These are phyloP conservation scores for Tephrocybe sp. DNA, from an alignment of 768 basidiomycete species.

Conservation along the genomic window DNA sequence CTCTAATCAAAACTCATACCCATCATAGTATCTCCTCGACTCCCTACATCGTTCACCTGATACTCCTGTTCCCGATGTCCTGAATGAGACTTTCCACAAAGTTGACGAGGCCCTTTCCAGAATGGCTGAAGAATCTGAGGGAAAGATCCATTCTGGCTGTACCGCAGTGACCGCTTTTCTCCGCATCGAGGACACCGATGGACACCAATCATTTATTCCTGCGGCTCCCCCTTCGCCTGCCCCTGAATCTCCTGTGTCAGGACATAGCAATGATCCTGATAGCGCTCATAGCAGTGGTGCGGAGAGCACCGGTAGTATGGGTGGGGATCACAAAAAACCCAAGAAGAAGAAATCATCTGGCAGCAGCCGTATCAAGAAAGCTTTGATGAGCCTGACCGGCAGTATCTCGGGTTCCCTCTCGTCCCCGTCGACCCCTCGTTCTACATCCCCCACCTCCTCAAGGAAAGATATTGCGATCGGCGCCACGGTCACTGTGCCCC, in stretches of 20 bases:
- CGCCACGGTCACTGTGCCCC: slow-evolving; percentile 39
- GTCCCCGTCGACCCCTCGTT: slow-evolving; percentile 32
- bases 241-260: slow-evolving; percentile 34
- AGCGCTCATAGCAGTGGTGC: slow-evolving; percentile 45
- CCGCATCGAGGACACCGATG: slow-evolving; percentile 80
- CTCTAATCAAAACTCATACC: slow-evolving; percentile 1
- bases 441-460: slow-evolving; percentile 30
- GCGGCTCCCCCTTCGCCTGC: slow-evolving; percentile 27
- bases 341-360: slow-evolving; percentile 41
- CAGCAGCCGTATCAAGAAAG: slow-evolving; percentile 53
- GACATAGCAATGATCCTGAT: slow-evolving; percentile 29
- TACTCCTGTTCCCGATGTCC: slow-evolving; percentile 74
- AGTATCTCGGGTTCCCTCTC: slow-evolving; percentile 32
- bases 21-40: slow-evolving; percentile 51
- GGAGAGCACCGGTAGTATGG: slow-evolving; percentile 38
- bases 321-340: slow-evolving; percentile 21
- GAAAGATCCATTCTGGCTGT: slow-evolving; percentile 94
- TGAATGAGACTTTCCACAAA: slow-evolving; percentile 92
- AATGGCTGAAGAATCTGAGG: slow-evolving; percentile 83
- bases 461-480: slow-evolving; percentile 29
- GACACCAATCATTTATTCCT: slow-evolving; percentile 65
- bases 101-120: slow-evolving; percentile 83
- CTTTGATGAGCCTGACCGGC: slow-evolving; percentile 47
- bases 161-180: slow-evolving; percentile 96
- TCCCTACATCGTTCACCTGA: slow-evolving; percentile 60